phyloP scores from a whole-genome alignment of 768 basidiomycete genomes.

The Podaxis pistillaris region DNA sequence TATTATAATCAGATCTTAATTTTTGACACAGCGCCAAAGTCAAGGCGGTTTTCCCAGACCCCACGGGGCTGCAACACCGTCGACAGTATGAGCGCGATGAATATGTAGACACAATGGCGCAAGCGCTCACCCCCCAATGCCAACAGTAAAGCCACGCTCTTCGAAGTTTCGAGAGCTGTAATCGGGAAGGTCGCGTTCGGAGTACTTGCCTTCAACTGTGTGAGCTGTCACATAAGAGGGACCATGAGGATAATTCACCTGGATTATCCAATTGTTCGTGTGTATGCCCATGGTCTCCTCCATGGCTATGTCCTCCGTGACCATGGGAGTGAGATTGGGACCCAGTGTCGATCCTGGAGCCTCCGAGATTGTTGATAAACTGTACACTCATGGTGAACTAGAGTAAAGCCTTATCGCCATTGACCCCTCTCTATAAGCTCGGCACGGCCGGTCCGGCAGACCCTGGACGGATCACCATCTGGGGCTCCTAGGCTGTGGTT shows the following conservation, averaged over 20 bases:
- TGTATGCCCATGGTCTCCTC: slow-evolving; percentile 84
- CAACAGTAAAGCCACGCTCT: slow-evolving; percentile 93
- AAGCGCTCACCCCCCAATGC: slow-evolving; percentile 87
- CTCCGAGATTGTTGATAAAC: slow-evolving; percentile 69
- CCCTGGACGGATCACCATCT: not conserved
- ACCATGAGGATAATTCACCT: slow-evolving; percentile 40
- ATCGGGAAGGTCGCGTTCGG: slow-evolving; percentile 91
- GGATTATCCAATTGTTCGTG: slow-evolving; percentile 92
- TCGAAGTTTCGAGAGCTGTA: slow-evolving; percentile 81
- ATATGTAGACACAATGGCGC: not conserved
- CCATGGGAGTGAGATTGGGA: slow-evolving; percentile 53
- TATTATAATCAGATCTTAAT: slow-evolving; percentile 83
- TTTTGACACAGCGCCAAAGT: slow-evolving; percentile 86
- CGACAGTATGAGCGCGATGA: not conserved
- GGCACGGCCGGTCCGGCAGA: not conserved
- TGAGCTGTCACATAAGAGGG: not conserved
- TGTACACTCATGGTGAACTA: slow-evolving; percentile 54
- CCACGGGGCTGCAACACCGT: slow-evolving; percentile 75
- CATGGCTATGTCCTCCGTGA: slow-evolving; percentile 41
- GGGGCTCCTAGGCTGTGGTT: slow-evolving; percentile 21
- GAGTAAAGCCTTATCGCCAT: not conserved
- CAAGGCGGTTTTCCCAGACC: slow-evolving; percentile 95
- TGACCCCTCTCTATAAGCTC: not conserved
- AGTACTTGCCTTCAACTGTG: slow-evolving; percentile 68
- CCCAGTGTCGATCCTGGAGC: slow-evolving; percentile 27